These are phyloP conservation scores for Eucalyptus virginea DNA, from an alignment of 345 rosid species.

Conservation along the genomic window DNA sequence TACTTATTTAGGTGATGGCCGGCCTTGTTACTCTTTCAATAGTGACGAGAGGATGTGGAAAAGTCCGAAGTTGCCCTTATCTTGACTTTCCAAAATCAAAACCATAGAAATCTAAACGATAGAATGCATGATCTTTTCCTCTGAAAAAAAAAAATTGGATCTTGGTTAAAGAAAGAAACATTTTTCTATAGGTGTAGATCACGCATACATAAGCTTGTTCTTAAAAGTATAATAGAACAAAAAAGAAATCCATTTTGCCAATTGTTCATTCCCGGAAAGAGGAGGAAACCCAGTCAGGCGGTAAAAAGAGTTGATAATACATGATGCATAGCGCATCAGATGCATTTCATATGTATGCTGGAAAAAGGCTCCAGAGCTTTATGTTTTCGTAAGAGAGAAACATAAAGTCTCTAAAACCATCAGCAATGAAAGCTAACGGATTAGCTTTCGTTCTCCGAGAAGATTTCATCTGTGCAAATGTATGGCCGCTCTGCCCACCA, in stretches of 20 bases:
- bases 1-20: neutral
- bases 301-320: neutral
- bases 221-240: neutral
- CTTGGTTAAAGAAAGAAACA: neutral
- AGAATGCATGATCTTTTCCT: neutral
- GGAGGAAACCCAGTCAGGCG: neutral
- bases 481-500: slow-evolving; percentile 35
- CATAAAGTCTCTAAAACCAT: neutral
- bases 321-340: neutral
- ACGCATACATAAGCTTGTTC: neutral
- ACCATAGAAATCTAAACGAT: neutral
- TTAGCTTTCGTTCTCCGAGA: neutral
- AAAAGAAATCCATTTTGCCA: neutral
- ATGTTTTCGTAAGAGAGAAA: neutral
- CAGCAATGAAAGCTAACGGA: neutral
- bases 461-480: slow-evolving; percentile 4
- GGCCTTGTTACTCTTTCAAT: neutral
- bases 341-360: neutral
- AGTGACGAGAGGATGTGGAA: neutral
- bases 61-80: neutral
- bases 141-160: neutral
- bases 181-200: neutral
- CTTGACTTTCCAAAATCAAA: neutral
- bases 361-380: neutral
- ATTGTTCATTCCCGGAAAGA: neutral